phyloP scores from a whole-genome alignment of 1,284 basidiomycete species.

The Fistulinella cinereoalba region DNA sequence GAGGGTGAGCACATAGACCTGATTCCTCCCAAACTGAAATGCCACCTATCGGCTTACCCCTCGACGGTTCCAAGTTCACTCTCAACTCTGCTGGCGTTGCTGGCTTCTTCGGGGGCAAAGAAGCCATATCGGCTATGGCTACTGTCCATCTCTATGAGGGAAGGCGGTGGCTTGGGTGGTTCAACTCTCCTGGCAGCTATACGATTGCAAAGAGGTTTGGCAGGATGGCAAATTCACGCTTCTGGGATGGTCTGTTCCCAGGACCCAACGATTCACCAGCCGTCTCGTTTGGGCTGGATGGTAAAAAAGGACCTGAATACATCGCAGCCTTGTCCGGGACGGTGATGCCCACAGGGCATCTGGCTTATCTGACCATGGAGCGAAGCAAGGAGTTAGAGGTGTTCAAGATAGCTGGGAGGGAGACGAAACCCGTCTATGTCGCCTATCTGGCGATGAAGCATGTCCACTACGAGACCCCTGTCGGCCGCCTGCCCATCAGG shows the following conservation, averaged over 20 bases:
- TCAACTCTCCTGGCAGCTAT: slow-evolving; percentile 37
- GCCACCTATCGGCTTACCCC: slow-evolving; percentile 2
- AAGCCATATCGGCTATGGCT: slow-evolving; percentile 35
- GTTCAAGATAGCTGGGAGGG: slow-evolving; percentile 22
- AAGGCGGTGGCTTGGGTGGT: slow-evolving; percentile 35
- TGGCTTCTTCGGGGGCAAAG: slow-evolving; percentile 34
- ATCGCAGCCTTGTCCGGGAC: slow-evolving; percentile 28
- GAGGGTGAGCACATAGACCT: too few species aligned
- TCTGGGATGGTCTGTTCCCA: slow-evolving; percentile 33
- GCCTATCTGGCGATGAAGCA: slow-evolving; percentile 23
- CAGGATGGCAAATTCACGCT: slow-evolving; percentile 25
- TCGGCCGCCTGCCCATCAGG: slow-evolving; percentile 17
- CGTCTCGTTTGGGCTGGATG: slow-evolving; percentile 30
- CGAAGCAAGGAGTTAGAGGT: slow-evolving; percentile 13
- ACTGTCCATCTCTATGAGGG: slow-evolving; percentile 33
- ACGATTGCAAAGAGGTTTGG: slow-evolving; percentile 30
- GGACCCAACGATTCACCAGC: slow-evolving; percentile 30
- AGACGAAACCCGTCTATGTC: slow-evolving; percentile 20
- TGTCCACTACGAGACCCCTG: slow-evolving; percentile 12
- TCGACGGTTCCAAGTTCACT: slow-evolving; percentile 21
- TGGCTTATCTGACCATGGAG: slow-evolving; percentile 26
- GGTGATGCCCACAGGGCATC: slow-evolving; percentile 28
- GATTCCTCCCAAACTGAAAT: too few species aligned
- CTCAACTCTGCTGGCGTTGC: slow-evolving; percentile 32
- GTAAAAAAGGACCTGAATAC: slow-evolving; percentile 27